These are phyloP conservation scores for Pleurotus cornucopiae DNA, from an alignment of 768 basidiomycete species.

Conservation along the genomic window DNA sequence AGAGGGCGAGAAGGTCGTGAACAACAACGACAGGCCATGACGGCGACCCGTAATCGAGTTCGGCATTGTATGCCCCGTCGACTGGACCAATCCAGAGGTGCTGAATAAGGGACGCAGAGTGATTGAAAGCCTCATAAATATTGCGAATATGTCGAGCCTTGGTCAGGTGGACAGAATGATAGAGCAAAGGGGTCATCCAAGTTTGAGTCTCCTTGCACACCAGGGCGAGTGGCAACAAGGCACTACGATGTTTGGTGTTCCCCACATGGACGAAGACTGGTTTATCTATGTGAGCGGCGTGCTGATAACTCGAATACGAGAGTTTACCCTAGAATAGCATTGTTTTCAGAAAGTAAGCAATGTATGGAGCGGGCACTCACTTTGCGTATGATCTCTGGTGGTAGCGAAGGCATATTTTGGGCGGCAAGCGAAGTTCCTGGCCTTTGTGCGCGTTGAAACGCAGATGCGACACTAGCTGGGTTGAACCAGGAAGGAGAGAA, in stretches of 20 bases:
- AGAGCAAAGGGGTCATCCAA: not conserved
- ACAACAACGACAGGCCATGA: slow-evolving; percentile 28
- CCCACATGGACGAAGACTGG: not conserved
- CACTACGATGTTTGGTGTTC: not conserved
- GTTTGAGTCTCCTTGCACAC: not conserved
- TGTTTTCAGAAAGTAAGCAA: not conserved
- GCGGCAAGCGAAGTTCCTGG: no score
- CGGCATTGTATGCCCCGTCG: slow-evolving; percentile 9
- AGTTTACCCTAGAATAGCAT: no score
- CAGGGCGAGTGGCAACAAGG: not conserved
- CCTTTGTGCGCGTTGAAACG: not conserved
- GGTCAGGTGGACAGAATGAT: not conserved
- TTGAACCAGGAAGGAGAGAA: not conserved
- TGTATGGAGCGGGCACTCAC: not conserved
- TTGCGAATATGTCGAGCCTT: not conserved
- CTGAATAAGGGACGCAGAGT: slow-evolving; percentile 13
- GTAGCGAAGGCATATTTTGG: not conserved
- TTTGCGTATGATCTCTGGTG: not conserved
- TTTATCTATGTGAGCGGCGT: no score
- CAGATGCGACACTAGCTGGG: not conserved
- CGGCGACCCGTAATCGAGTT: slow-evolving; percentile 24
- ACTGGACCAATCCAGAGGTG: slow-evolving; percentile 28
- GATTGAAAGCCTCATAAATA: not conserved
- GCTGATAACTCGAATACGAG: no score
- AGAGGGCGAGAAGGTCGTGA: slow-evolving; percentile 25